Evolutionary conservation across 306 rosid genomes (phyloP).

Genomic region (Bauhinia variegata): DNA sequence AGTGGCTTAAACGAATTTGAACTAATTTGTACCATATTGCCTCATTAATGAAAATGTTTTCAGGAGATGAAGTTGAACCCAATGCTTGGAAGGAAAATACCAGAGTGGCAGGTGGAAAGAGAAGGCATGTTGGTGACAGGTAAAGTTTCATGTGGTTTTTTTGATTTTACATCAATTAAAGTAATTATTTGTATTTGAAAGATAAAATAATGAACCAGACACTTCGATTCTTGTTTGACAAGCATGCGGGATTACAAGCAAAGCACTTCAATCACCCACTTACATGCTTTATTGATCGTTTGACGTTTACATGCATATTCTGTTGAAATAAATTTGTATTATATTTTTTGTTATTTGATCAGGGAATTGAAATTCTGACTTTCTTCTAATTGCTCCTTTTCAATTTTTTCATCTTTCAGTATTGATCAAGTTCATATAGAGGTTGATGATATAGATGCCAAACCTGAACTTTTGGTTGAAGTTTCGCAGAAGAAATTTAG

Average conservation of each 20-base stretch:
- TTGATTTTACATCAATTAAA: too few species aligned
- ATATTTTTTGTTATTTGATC: constrained; percentile 29
- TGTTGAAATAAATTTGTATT: constrained; percentile 31
- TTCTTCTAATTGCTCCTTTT: constrained; percentile 14
- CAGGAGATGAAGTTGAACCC: constrained; percentile 58
- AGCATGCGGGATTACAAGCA: constrained; percentile 15
- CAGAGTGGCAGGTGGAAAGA: constrained; percentile 58
- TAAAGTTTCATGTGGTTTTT: constrained; percentile 29
- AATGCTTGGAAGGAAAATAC: constrained; percentile 49
- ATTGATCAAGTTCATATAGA: constrained; percentile 47
- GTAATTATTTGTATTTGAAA: not conserved
- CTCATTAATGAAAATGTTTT: constrained; percentile 45
- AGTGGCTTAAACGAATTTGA: constrained; percentile 23
- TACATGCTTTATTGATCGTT: constrained; percentile 1
- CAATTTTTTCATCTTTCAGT: constrained; percentile 42
- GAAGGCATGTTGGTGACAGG: constrained; percentile 70
- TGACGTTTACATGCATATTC: constrained; percentile 13
- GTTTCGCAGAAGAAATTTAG: constrained; percentile 51
- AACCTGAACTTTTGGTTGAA: constrained; percentile 53
- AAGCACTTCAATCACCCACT: constrained; percentile 5
- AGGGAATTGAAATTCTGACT: constrained; percentile 33
- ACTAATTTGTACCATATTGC: constrained; percentile 28
- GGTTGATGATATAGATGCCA: constrained; percentile 53
- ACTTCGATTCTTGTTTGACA: constrained; percentile 26
- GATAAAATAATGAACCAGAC: constrained; percentile 19